Base-by-base conservation (phyloP, 495 filamentous ascomycete species). In the Podospora bellae-mahoneyi region DNA sequence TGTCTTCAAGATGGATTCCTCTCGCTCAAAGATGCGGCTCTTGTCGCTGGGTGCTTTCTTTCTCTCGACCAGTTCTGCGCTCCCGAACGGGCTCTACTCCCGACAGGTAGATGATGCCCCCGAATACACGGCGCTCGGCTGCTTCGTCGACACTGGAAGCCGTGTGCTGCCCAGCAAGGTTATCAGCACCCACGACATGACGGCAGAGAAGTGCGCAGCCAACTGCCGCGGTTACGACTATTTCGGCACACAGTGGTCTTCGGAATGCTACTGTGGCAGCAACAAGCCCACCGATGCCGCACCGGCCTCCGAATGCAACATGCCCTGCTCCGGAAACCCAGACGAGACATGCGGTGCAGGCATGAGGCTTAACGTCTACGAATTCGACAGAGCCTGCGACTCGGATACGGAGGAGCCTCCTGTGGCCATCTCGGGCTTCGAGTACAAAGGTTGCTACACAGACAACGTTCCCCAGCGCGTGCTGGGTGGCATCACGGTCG, bases 311-410 rank as follows among this genome's bases (percentile, higher is more conserved):
- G 72, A 70, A 0, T 82, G 80, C 66, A 76, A 77, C 66, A 78
- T 75, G 70, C 18, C 76, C 18, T 84, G 81, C 66, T 61, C 74
- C 44, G 79, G 79, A 19, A 72, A 78, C 28, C 16, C 44, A 6
- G 60, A 53, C 34, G 64, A 78, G 64, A 69, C 64, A 59, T 79
- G 77, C 54, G 80, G 80, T 55, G 76, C 69, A 18, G 71, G 64
- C 18, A 74, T 78, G 55, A 60, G 74, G 5, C 64, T 83, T 5
- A 76, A 73, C 54, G 60, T 84, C n/a, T 84, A 80, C 23, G 69
- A n/a, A 34, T 59, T 18, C 59, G 53, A 62, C 2, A 3, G 10
- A 20, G 27, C n/a, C 6, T 26, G 5, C 4, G 30, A 32, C 28
- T 32, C 1, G 4, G 30, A 32, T 7, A 32, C 30, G 7, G 16